Percentiles rank a stretch among this genome's conserved stretches.
These are phyloP conservation scores for Solanum pinnatisectum DNA, from an alignment of 257 asterid species.

Conservation along the genomic window DNA sequence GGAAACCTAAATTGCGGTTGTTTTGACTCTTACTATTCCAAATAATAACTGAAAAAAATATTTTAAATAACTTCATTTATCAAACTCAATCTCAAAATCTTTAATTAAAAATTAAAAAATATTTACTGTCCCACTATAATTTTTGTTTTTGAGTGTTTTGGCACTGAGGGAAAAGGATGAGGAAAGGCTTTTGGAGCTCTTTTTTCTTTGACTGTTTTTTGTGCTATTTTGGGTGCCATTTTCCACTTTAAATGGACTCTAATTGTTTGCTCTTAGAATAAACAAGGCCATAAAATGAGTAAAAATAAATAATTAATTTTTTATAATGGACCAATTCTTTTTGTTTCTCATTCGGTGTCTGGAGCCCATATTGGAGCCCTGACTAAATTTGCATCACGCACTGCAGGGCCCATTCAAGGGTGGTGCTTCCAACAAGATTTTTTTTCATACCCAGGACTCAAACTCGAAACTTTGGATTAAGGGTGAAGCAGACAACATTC, in stretches of 20 bases:
- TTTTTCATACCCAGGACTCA: accelerated
- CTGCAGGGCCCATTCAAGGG: too few relatives aligned
- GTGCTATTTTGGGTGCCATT: background rate
- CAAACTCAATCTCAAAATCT: background rate
- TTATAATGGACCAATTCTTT: background rate
- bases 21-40: background rate
- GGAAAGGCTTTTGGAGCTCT: background rate
- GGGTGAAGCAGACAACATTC: too few relatives aligned
- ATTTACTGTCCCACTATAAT: background rate
- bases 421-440: too few relatives aligned
- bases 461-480: too few relatives aligned
- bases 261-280: background rate
- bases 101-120: too few relatives aligned
- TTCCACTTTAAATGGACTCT: background rate
- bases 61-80: background rate
- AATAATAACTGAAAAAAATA: background rate
- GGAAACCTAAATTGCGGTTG: background rate
- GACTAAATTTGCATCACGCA: too few relatives aligned
- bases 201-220: background rate
- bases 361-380: accelerated
- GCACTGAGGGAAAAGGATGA: background rate
- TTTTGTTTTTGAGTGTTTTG: background rate
- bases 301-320: background rate
- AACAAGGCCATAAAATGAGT: background rate
- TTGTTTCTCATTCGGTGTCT: background rate